A percentile compares a stretch with the other conserved stretches of the same genome.
Conservation (phyloP, 306 rosid species). For the Vigna unguiculata region DNA sequence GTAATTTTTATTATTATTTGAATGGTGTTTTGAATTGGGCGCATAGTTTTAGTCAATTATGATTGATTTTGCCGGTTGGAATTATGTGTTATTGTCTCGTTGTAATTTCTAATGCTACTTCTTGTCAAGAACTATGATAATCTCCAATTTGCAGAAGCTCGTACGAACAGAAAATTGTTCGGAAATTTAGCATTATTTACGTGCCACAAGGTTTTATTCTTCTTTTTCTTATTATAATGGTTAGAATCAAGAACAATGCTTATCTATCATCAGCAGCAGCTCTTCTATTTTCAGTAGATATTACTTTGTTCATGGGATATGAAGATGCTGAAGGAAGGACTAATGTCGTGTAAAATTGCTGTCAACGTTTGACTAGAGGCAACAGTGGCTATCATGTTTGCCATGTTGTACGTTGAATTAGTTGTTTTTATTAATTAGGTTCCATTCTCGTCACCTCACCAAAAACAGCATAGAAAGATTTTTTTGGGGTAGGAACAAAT, state of each 20-base stretch:
- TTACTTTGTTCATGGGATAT: neutral
- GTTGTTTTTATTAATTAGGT: neutral
- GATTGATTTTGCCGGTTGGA: neutral
- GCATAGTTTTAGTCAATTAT: neutral
- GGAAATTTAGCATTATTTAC: conserved; percentile 3
- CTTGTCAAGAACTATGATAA: neutral
- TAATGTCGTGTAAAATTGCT: conserved; percentile 9
- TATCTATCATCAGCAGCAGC: neutral
- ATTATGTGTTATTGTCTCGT: neutral
- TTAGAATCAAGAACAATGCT: neutral
- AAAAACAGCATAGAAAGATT: neutral
- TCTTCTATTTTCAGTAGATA: neutral
- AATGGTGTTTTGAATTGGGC: neutral
- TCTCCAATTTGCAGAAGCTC: neutral
- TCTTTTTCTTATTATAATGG: neutral
- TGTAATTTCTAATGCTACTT: conserved; percentile 1
- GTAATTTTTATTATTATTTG: neutral
- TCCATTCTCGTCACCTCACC: neutral
- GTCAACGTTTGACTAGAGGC: neutral
- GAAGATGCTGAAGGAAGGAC: neutral
- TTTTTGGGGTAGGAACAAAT: conserved; percentile 6
- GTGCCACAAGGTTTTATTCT: neutral
- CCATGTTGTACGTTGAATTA: conserved; percentile 5
- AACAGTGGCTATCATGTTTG: neutral
- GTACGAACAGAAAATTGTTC: conserved; percentile 5